Conservation (phyloP, 164 flowering plant species). For the Vitis vinifera region DNA sequence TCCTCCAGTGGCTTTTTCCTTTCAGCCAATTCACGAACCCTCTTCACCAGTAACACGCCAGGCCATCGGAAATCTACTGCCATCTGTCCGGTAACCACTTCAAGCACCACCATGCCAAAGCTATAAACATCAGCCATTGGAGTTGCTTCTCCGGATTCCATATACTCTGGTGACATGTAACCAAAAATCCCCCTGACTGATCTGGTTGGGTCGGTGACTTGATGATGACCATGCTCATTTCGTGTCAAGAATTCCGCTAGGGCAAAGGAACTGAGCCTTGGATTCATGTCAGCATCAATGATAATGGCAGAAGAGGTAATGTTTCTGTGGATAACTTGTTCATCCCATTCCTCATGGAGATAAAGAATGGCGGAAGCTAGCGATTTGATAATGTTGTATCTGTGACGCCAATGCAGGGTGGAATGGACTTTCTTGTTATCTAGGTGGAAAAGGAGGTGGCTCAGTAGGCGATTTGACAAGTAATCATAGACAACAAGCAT, state of each 20-base stretch:
- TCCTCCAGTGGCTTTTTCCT: slow-evolving; percentile 50
- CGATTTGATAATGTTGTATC: slow-evolving; percentile 75
- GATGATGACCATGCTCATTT: slow-evolving; percentile 67
- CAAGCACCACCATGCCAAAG: slow-evolving; percentile 90
- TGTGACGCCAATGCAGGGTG: slow-evolving; percentile 55
- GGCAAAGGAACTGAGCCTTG: slow-evolving; percentile 83
- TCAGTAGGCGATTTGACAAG: slow-evolving; percentile 51
- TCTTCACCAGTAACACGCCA: slow-evolving; percentile 62
- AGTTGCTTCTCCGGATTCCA: slow-evolving; percentile 71
- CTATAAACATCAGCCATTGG: slow-evolving; percentile 77
- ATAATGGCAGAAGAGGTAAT: slow-evolving; percentile 80
- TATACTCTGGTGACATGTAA: slow-evolving; percentile 89
- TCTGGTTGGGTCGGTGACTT: slow-evolving; percentile 20
- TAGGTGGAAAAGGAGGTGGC: slow-evolving; percentile 57
- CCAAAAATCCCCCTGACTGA: slow-evolving; percentile 89
- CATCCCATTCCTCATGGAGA: slow-evolving; percentile 98
- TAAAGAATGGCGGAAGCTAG: slow-evolving; percentile 83
- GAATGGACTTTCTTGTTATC: slow-evolving; percentile 7
- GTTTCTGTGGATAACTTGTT: slow-evolving; percentile 85
- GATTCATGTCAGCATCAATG: slow-evolving; percentile 82
- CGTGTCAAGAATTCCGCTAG: slow-evolving; percentile 87
- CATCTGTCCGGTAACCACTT: slow-evolving; percentile 70
- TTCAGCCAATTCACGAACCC: slow-evolving; percentile 45
- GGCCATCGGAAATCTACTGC: slow-evolving; percentile 77
- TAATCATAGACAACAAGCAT: slow-evolving; percentile 96